Evolutionary conservation across 306 rosid species (phyloP).

Genomic region (Parietaria judaica): DNA sequence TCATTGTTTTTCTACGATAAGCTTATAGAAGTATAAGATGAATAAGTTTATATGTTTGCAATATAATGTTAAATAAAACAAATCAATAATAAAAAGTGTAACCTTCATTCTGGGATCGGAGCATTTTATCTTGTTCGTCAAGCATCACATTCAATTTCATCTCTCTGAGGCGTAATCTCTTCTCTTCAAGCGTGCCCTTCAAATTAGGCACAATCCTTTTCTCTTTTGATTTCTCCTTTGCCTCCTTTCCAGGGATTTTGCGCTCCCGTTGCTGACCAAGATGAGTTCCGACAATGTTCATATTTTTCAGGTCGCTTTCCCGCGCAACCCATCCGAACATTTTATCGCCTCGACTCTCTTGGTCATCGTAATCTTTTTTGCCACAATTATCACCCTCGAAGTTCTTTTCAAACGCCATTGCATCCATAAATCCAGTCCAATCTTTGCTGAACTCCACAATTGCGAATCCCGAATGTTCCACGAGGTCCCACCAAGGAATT

Average conservation of each 20-base stretch:
- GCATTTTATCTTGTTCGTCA: slow-evolving; percentile 35
- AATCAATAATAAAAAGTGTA: not conserved
- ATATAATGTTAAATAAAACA: too few relatives aligned
- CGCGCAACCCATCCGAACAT: slow-evolving; percentile 68
- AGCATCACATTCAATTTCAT: slow-evolving; percentile 31
- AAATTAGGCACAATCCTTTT: slow-evolving; percentile 42
- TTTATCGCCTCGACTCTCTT: slow-evolving; percentile 28
- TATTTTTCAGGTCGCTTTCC: slow-evolving; percentile 26
- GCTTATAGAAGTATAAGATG: too few relatives aligned
- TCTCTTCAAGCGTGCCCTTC: slow-evolving; percentile 36
- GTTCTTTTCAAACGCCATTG: slow-evolving; percentile 53
- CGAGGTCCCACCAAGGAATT: slow-evolving; percentile 46
- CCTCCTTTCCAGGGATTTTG: slow-evolving; percentile 30
- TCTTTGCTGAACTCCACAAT: slow-evolving; percentile 48
- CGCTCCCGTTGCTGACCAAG: slow-evolving; percentile 35
- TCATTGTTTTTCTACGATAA: too few relatives aligned
- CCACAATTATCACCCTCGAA: slow-evolving; percentile 42
- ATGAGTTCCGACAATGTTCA: slow-evolving; percentile 22
- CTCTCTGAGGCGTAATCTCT: slow-evolving; percentile 35
- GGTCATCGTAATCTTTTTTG: slow-evolving; percentile 32
- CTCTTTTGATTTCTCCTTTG: slow-evolving; percentile 32
- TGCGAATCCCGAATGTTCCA: slow-evolving; percentile 72
- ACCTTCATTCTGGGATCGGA: slow-evolving; percentile 43
- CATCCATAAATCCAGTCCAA: slow-evolving; percentile 69
- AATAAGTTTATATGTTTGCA: too few relatives aligned